These are phyloP conservation scores for Solanum acaule DNA, from an alignment of 257 asterid species.

Conservation along the genomic window DNA sequence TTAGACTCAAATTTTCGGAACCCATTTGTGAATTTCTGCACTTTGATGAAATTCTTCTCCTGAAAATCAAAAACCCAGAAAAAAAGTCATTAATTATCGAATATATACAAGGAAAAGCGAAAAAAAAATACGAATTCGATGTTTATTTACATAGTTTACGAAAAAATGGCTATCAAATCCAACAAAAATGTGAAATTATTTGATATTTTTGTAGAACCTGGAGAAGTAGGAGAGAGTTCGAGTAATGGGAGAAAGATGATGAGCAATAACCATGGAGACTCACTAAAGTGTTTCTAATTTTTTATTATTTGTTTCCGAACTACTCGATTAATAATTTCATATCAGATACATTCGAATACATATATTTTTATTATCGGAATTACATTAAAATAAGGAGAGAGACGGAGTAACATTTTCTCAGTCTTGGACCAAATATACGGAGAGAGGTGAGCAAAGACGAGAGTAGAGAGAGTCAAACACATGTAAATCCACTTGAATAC, in stretches of 20 bases:
- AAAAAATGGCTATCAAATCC: not conserved
- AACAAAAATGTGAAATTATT: not conserved
- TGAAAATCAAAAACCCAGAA: not conserved
- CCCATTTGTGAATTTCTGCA: conserved; percentile 28
- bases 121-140: not conserved
- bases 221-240: conserved; percentile 3
- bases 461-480: not conserved
- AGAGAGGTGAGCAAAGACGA: not conserved
- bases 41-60: not conserved
- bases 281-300: not conserved
- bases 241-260: conserved; percentile 9
- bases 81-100: not conserved
- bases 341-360: too few relatives aligned
- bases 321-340: too few relatives aligned
- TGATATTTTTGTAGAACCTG: conserved; percentile 14
- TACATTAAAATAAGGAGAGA: too few relatives aligned
- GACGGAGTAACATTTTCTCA: too few relatives aligned
- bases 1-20: conserved; percentile 24
- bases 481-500: too few relatives aligned
- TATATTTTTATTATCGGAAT: too few relatives aligned
- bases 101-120: not conserved
- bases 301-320: not conserved
- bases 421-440: too few relatives aligned
- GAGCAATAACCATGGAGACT: not conserved
- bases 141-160: not conserved